Conservation (phyloP, 2,329 filamentous ascomycete genomes). For the Thelonectria discophora region DNA sequence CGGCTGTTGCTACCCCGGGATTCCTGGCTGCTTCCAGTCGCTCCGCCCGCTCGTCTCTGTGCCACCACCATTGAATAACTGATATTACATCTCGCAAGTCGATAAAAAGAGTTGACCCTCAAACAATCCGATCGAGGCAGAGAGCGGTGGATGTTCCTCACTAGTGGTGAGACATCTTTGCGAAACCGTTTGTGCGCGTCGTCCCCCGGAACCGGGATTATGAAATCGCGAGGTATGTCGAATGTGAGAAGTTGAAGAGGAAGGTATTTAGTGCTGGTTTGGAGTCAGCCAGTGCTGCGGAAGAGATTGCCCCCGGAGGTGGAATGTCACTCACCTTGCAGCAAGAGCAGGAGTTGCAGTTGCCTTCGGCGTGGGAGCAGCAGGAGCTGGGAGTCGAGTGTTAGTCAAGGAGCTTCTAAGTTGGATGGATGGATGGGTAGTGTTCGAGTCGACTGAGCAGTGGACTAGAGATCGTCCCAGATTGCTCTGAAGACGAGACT, state of each 20-base stretch:
- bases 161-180: constrained; percentile 25
- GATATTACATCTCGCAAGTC: constrained; percentile 18
- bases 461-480: constrained; percentile 3
- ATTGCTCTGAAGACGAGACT: constrained; percentile 5
- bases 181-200: constrained; percentile 12
- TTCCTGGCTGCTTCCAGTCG: constrained; percentile 32
- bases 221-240: constrained; percentile 26
- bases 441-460: not conserved
- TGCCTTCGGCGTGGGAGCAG: constrained; percentile 31
- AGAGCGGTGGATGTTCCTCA: constrained; percentile 17
- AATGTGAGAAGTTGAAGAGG: constrained; percentile 15
- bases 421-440: not conserved
- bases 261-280: constrained; percentile 40
- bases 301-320: not conserved
- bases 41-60: constrained; percentile 37
- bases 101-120: constrained; percentile 22
- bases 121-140: constrained; percentile 21
- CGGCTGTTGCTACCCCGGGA: constrained; percentile 31
- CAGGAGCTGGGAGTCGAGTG: constrained; percentile 7
- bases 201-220: constrained; percentile 4
- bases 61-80: constrained; percentile 13
- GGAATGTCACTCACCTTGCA: constrained; percentile 33
- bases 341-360: constrained; percentile 41
- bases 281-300: constrained; percentile 23
- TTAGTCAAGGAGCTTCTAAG: constrained; percentile 1